Base-by-base conservation (phyloP, 2,329 filamentous ascomycete species). In the Diplodia seriata region DNA sequence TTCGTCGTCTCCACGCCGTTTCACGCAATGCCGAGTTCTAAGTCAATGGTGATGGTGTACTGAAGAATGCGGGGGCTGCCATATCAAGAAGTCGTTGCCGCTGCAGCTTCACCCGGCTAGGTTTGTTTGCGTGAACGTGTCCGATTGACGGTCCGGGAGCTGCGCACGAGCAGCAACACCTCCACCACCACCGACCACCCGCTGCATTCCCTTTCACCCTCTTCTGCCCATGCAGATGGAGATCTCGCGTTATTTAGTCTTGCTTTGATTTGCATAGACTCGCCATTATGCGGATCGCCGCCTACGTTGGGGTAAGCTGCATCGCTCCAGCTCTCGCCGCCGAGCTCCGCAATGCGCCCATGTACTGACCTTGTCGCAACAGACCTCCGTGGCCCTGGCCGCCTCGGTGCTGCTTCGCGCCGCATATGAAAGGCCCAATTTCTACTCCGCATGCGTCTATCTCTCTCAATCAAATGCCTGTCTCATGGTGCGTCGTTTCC, bases 371-470 rank as follows among this genome's bases (percentile, higher is more conserved):
- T 26, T 33, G 11, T 61, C 43, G 33, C 49, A 20, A 67, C 36
- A 67, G 68, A 65, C 63, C 49, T 97, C 94, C 67, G 89, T 91
- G 79, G 90, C 89, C 81, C 89, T 97, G 77, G 94, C 94, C 74
- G 90, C 88, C 72, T 88, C 89, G 74, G 93, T 97, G 69, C 86
- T 97, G 69, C 81, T 97, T 68, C 95, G 94, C 77, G 94, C 95
- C 70, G 94, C 98, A 81, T 91, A 95, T 76, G 92, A 98, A 82
- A 89, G 95, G 71, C 90, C 95, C 71, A 99, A 99, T 81, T 99
- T 98, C 85, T 99, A 99, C 83, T 96, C 94, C 66, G 94, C 95
- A 72, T 95, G 93, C 82, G 95, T 99, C 59, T 97, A 98, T 81
- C 88, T 99, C 62, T 92, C 94, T 50, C 94, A 98, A 81, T 97